phyloP scores from a whole-genome alignment of 2,329 filamentous ascomycete genomes.

The Scedosporium apiospermum region DNA sequence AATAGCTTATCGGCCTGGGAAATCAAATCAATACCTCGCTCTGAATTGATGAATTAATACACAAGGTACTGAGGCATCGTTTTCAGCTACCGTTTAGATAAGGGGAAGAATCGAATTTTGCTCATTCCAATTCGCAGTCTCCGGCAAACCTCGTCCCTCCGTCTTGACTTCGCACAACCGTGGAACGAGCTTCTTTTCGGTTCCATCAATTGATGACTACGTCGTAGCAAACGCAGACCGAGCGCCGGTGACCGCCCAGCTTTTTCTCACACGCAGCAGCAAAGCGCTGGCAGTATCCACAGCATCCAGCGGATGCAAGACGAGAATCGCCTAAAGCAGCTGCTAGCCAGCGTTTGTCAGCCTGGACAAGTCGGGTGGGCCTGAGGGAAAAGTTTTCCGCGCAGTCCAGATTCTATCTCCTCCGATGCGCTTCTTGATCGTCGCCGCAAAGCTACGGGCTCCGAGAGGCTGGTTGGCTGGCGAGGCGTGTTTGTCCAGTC shows the following conservation, averaged over 20 bases:
- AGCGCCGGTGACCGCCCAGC: not conserved
- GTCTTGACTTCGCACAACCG: not conserved
- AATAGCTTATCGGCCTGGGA: not conserved
- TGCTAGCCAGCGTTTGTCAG: not conserved
- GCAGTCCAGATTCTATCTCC: too few species aligned
- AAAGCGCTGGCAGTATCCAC: not conserved
- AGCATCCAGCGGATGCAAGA: not conserved
- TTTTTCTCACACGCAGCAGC: not conserved
- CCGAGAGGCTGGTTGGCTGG: too few species aligned
- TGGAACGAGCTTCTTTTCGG: not conserved
- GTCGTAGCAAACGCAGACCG: not conserved
- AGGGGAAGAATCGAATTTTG: not conserved
- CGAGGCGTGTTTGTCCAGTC: too few species aligned
- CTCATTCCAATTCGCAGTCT: not conserved
- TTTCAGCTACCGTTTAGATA: not conserved
- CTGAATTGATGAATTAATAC: not conserved
- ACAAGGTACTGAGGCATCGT: not conserved
- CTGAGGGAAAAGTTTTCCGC: not conserved
- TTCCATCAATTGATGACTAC: not conserved
- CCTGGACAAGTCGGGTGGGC: not conserved
- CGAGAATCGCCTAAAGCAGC: not conserved
- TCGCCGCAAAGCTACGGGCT: too few species aligned
- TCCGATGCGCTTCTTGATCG: too few species aligned
- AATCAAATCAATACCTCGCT: not conserved
- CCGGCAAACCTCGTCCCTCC: too few species aligned